Evolutionary conservation across 208 protist species (phyloP).

Genomic region (Acanthamoeba quina): DNA sequence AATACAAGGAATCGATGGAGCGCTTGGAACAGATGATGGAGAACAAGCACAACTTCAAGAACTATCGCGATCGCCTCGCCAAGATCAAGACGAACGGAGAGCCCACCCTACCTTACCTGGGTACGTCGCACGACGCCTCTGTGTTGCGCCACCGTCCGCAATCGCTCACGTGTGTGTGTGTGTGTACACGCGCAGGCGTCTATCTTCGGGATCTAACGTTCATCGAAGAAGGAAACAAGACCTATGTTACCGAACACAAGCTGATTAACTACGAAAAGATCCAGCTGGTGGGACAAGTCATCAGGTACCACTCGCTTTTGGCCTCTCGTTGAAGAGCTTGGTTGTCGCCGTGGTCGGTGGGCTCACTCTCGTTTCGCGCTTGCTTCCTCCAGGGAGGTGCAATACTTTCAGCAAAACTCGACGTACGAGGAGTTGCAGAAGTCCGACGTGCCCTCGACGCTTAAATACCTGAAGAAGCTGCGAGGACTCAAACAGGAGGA

Average conservation of each 20-base stretch:
- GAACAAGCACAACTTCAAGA: constrained; percentile 74
- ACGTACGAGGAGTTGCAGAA: constrained; percentile 39
- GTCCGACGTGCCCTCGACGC: constrained; percentile 26
- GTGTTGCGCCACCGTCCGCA: too few relatives aligned
- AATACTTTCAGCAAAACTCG: constrained; percentile 66
- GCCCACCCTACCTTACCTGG: constrained; percentile 54
- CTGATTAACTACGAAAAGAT: constrained; percentile 70
- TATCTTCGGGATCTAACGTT: constrained; percentile 69
- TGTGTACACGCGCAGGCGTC: constrained; percentile 23
- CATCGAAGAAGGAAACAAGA: constrained; percentile 71
- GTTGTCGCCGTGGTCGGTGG: neutral
- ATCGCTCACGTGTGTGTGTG: neutral
- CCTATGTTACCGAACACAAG: constrained; percentile 6
- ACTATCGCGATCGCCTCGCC: constrained; percentile 49
- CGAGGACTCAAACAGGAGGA: constrained; percentile 48
- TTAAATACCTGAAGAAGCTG: constrained; percentile 70
- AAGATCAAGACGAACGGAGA: constrained; percentile 56
- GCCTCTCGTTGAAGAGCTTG: neutral
- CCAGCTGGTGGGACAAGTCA: constrained; percentile 56
- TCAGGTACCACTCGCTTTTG: neutral
- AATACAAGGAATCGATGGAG: constrained; percentile 69
- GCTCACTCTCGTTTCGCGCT: neutral
- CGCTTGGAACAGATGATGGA: constrained; percentile 67
- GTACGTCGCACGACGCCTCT: neutral
- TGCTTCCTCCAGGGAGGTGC: constrained; percentile 19